Evolutionary conservation across 805 yeast species (phyloP).

Genomic region (Kodamaea neixiangensis): DNA sequence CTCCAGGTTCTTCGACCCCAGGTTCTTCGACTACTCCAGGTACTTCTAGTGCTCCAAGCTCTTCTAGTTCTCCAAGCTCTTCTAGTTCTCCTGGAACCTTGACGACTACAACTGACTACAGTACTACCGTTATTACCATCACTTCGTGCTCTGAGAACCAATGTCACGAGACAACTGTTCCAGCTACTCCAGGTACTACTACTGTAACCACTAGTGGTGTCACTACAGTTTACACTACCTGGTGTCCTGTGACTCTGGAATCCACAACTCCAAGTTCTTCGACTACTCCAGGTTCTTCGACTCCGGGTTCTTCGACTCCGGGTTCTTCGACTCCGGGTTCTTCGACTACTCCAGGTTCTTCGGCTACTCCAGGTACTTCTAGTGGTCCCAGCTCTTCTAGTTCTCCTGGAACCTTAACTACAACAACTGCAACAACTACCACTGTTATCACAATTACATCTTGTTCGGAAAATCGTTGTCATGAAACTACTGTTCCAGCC

Average conservation of each 20-base stretch:
- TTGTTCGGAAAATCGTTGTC: slow-evolving; percentile 34
- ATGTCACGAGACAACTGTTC: slow-evolving; percentile 23
- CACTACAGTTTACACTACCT: slow-evolving; percentile 43
- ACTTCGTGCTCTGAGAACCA: slow-evolving; percentile 38
- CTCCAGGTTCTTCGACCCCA: neutral
- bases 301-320: slow-evolving; percentile 10
- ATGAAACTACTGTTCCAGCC: slow-evolving; percentile 13
- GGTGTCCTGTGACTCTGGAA: slow-evolving; percentile 32
- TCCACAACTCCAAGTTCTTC: neutral
- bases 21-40: neutral
- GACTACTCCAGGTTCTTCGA: neutral
- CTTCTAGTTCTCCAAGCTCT: neutral
- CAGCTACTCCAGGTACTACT: slow-evolving; percentile 20
- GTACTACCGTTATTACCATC: slow-evolving; percentile 37
- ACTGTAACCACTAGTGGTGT: slow-evolving; percentile 37
- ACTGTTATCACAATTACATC: slow-evolving; percentile 40
- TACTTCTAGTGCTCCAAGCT: neutral
- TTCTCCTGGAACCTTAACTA: neutral
- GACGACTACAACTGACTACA: slow-evolving; percentile 7
- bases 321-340: slow-evolving; percentile 27
- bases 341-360: slow-evolving; percentile 16
- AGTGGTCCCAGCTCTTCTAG: slow-evolving; percentile 6
- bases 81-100: slow-evolving; percentile 6
- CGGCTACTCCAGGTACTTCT: slow-evolving; percentile 17
- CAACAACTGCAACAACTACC: slow-evolving; percentile 17